phyloP scores from a whole-genome alignment of 768 basidiomycete genomes.

The Tulasnella sp. region DNA sequence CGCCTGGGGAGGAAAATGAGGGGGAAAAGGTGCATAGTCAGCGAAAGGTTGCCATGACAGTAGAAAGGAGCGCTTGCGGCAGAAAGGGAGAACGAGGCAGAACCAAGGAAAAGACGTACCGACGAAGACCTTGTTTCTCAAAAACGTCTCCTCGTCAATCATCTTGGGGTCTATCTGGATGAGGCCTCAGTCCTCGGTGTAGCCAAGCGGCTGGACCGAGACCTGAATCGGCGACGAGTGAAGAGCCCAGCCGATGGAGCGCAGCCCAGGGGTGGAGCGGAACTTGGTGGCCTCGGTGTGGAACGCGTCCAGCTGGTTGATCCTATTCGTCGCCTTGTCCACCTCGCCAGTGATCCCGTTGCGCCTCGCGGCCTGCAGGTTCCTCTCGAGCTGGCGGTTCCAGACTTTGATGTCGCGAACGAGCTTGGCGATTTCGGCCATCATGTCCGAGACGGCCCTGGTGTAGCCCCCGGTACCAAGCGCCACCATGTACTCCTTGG shows the following conservation, averaged over 20 bases:
- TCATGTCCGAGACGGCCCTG: conserved; percentile 25
- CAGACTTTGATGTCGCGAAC: conserved; percentile 21
- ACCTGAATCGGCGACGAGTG: background rate
- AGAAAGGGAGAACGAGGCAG: background rate
- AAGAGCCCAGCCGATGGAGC: background rate
- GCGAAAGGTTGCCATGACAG: no score
- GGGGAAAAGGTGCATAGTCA: no score
- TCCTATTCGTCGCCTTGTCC: conserved; percentile 19
- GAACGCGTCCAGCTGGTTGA: conserved; percentile 7
- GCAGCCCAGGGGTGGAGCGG: background rate
- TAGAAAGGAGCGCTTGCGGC: no score
- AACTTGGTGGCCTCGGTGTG: background rate
- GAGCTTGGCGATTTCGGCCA: conserved; percentile 21
- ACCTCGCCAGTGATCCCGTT: conserved; percentile 22
- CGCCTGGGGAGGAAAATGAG: conserved; percentile 14
- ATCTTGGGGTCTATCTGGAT: background rate
- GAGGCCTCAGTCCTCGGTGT: background rate
- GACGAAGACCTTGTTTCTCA: background rate
- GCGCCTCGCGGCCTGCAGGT: conserved; percentile 22
- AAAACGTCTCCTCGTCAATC: background rate
- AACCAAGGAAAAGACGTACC: background rate
- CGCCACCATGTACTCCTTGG: conserved; percentile 27
- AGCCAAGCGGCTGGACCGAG: background rate
- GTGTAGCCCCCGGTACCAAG: conserved; percentile 25
- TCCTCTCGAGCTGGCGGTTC: conserved; percentile 19